Evolutionary conservation across 176 grass and related monocot species (phyloP), one percentile per base, ranked within the genome.

Genomic region (Ananas comosus): DNA sequence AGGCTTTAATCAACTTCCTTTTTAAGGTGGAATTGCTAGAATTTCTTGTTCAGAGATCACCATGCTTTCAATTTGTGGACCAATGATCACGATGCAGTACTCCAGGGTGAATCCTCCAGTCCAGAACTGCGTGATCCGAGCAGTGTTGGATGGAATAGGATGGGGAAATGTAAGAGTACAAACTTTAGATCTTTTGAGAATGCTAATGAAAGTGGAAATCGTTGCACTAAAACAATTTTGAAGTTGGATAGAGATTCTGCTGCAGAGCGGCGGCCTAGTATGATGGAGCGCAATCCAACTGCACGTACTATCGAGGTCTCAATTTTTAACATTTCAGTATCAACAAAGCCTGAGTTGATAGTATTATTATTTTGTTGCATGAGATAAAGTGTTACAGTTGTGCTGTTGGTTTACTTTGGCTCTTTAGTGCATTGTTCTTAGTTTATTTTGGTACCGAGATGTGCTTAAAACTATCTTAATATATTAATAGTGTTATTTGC

Each of bases 281-380:
- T 71, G 12, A 71, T 71, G 68, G 68, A 48, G 48, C 23, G 68
- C 22, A 71, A 71, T 71, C 68, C 33, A 71, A 71, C 68, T 71
- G 68, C 68, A 50, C 68, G 21, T 71, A 71, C 68, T 48, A 50
- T 51, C 51, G 68, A 71, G 68, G 68, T 71, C 33, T 51, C 10
- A 11, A 49, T 48, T 71, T 71, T 10, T 33, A 10, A 29, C 29
- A 47, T 68, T 68, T 42, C 4, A 7, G 33, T 42, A 42, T 42
- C 33, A 42, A 6, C 33, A 42, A 42, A 6, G 33, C 33, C 33
- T 42, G 33, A 42, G 4, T 42, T 42, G 33, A 42, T 42, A 42
- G 33, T 42, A 42, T 42, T 7, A 42, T 42, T 42, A 42, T 42
- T 42, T 7, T 42, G 33, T 7, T 42, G 33, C 33, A 6, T 42